Evolutionary conservation across 768 basidiomycete species (phyloP), one percentile per base, ranked within the genome.

Genomic region (Multifurca ochricompacta): DNA sequence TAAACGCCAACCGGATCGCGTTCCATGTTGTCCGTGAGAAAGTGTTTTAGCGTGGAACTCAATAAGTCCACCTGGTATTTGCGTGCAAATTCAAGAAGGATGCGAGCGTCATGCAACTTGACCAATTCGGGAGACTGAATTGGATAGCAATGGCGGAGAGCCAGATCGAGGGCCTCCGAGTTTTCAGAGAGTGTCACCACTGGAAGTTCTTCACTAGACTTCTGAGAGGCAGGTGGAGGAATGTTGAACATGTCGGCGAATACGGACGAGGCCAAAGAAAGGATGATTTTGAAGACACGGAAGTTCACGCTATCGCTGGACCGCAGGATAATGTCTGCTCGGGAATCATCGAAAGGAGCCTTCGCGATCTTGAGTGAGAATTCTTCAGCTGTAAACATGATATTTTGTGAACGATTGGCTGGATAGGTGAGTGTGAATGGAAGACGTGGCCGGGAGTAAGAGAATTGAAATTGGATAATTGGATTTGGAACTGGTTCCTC

Each of bases 71-170:
- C 44, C 14, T 43, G 51, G 36, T 60, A 60, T 45, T 60, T 58
- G 36, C 42, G 47, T 2, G 51, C 30, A 28, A 54, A 59, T 21
- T 58, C 43, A 3, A 48, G 32, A 18, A 60, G 48, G 37, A 34
- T 9, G 25, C 39, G 28, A 19, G 43, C 53, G 9, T 23, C 48
- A 14, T 16, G 13, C 18, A 58, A 42, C 19, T 9, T 1, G 21
- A 32, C 27, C n/a, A 27, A 10, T 1, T 25, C 11, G 3, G 51
- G 51, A 0, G 32, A 10, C 18, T 18, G 32, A 5, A 58, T n/a
- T 0, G 56, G 51, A 21, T 60, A 60, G 35, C 58, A 42, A n/a
- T 52, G 51, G 37, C 59, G 56, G 6, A 60, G 46, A 13, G 32
- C 19, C 8, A 46, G 1, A 16, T 60, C 51, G 21, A 60, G 56